Conservation (phyloP, 1,284 basidiomycete genomes). For the Ustilago tritici region DNA sequence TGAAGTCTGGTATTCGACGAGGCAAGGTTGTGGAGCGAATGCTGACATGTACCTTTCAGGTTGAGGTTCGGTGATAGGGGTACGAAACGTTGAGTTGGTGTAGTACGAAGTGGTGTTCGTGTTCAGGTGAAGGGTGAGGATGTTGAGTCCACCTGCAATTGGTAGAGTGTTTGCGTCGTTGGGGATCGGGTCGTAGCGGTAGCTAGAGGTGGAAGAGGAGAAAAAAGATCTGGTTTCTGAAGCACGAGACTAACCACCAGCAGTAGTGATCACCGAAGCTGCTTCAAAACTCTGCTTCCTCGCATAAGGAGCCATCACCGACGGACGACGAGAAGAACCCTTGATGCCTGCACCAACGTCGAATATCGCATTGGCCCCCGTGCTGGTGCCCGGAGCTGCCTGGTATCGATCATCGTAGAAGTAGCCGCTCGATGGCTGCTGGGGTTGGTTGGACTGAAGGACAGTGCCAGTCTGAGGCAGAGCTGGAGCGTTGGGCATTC, state of each 20-base stretch:
- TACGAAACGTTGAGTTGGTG: background rate
- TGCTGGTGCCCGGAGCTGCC: background rate
- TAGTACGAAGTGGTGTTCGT: background rate
- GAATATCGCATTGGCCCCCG: constrained; percentile 10
- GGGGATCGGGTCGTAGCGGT: background rate
- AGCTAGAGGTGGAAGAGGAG: constrained; percentile 1
- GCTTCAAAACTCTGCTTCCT: background rate
- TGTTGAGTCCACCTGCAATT: background rate
- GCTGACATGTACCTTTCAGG: background rate
- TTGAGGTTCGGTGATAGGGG: background rate
- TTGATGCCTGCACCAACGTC: constrained; percentile 12
- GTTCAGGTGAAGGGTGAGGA: background rate
- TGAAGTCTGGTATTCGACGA: background rate
- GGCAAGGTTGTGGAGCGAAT: constrained; percentile 1
- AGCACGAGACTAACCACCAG: constrained; percentile 1
- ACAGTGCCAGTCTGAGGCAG: background rate
- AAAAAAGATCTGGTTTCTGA: background rate
- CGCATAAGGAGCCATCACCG: background rate
- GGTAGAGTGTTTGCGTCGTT: background rate
- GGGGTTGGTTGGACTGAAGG: background rate
- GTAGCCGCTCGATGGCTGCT: background rate
- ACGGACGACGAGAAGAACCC: constrained; percentile 1
- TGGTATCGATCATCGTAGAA: constrained; percentile 9
- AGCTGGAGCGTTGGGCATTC: background rate
- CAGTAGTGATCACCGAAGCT: background rate